Base-by-base conservation (phyloP, 805 yeast species). In the Tetrapisispora taiwanensis region DNA sequence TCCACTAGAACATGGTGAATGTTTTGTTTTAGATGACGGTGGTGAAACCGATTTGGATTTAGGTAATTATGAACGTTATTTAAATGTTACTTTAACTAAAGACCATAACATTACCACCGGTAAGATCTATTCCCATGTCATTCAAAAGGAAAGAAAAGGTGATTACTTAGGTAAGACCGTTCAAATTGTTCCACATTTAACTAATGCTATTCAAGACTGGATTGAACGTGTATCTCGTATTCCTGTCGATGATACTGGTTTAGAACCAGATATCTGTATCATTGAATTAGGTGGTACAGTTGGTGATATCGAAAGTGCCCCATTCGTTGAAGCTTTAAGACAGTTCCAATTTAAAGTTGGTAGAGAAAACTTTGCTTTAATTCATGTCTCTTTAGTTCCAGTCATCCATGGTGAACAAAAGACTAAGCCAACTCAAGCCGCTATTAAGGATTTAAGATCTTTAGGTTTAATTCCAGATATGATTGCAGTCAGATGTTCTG, bases 391-490 rank as follows among this genome's bases (percentile, higher is more conserved):
- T 37, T 73, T 92, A 51, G 97, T 92, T 39, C 97, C 97, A 38
- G 97, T 92, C 41, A 90, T 92, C 59, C 95, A 89, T 56, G 98
- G 97, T 50, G 99, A 92, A 72, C 96, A 92, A 68, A 92, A 92
- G 75, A 92, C 99, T 36, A 92, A 92, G 69, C 99, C 99, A 47
- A 92, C 99, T 12, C 99, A 92, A 71, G 98, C 97, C 51, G 99
- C 99, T 39, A 84, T 92, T 61, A 87, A 88, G 66, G 98, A 92
- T 66, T 76, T 92, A 67, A 83, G 99, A 69, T 84, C 95, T 39
- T 71, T 90, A 48, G 99, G 99, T 58, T 76, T 92, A 63, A 78
- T 81, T 32, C 97, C 97, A 18, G 97, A 92, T 66, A 82, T 92
- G 79, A 87, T 92, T 70, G 98, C 97, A 46, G 90, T 97, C 72